Conservation (phyloP, 495 filamentous ascomycete species). For the Xylaria telfairii region DNA sequence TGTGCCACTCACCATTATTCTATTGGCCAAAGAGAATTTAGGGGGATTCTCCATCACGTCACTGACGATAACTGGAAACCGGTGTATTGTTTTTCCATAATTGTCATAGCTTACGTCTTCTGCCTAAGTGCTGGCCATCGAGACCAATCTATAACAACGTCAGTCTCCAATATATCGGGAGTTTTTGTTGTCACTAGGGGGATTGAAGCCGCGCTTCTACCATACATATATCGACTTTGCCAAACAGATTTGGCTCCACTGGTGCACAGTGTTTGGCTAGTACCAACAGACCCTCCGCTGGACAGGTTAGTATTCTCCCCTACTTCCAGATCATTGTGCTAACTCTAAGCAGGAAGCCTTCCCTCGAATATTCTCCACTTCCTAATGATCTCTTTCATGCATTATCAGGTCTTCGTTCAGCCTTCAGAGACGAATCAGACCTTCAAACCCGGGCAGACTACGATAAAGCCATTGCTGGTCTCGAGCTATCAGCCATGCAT, state of each 20-base stretch:
- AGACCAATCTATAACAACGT: background rate
- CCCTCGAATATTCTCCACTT: constrained; percentile 1
- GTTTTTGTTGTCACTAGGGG: background rate
- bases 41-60: background rate
- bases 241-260: background rate
- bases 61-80: constrained; percentile 2
- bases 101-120: background rate
- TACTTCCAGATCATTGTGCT: background rate
- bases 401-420: background rate
- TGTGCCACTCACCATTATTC: background rate
- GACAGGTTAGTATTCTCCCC: background rate
- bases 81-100: background rate
- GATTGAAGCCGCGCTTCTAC: background rate
- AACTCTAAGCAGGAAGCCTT: background rate
- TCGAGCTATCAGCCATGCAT: background rate
- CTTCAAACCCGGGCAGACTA: background rate
- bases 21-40: background rate
- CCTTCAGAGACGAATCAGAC: background rate
- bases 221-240: background rate
- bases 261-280: background rate
- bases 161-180: background rate
- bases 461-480: background rate
- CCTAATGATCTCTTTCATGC: background rate
- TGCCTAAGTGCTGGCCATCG: background rate
- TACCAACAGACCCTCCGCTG: background rate